phyloP scores from a whole-genome alignment of 2,329 filamentous ascomycete species.

The Cladosporium sp. region DNA sequence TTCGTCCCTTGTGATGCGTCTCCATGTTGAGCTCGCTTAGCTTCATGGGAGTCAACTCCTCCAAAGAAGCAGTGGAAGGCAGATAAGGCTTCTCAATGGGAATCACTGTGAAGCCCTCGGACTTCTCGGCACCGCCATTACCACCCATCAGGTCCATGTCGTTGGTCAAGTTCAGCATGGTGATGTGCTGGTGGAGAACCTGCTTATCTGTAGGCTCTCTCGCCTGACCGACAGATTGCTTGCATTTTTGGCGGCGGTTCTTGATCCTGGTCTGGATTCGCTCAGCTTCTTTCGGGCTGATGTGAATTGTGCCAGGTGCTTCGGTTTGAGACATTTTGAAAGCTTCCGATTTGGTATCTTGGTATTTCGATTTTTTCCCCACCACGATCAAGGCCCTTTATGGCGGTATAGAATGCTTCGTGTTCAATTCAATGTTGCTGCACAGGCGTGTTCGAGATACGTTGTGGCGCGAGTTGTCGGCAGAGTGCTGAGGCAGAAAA shows the following conservation, averaged over 20 bases:
- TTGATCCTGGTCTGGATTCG: conserved; percentile 16
- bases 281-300: conserved; percentile 14
- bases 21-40: conserved; percentile 23
- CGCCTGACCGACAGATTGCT: background rate
- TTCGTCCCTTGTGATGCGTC: conserved; percentile 25
- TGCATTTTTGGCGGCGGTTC: conserved; percentile 13
- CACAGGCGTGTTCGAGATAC: background rate
- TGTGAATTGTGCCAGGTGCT: conserved; percentile 13
- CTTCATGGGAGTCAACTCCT: conserved; percentile 19
- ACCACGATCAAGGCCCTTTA: background rate
- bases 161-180: conserved; percentile 10
- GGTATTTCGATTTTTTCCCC: background rate
- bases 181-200: conserved; percentile 13
- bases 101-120: conserved; percentile 12
- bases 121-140: background rate
- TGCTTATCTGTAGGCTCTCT: conserved; percentile 12
- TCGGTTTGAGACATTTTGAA: background rate
- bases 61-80: conserved; percentile 14
- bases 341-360: background rate
- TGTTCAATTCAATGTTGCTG: background rate
- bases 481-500: conserved; percentile 3
- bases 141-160: conserved; percentile 17
- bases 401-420: background rate
- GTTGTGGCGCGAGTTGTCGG: background rate
- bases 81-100: conserved; percentile 18